Conservation (phyloP, 768 basidiomycete genomes). For the Megacollybia marginata region DNA sequence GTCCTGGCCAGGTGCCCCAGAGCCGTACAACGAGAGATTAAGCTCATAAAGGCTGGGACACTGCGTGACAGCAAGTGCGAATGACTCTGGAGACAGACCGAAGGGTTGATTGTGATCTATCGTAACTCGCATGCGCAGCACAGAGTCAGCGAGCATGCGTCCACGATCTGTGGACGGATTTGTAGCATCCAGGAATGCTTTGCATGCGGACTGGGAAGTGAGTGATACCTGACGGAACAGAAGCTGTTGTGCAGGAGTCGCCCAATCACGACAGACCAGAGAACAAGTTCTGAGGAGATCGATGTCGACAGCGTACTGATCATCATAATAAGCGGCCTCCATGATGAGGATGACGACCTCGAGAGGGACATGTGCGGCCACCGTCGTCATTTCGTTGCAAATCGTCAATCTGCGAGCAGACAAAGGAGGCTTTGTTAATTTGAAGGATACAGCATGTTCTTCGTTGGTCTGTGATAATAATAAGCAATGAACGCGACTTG, state of each 20-base stretch:
- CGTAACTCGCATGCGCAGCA: constrained; percentile 45
- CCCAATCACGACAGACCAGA: constrained; percentile 65
- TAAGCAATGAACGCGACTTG: not conserved
- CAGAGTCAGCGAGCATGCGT: constrained; percentile 42
- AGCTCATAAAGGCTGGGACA: constrained; percentile 57
- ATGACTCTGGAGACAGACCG: constrained; percentile 45
- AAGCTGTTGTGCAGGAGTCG: constrained; percentile 52
- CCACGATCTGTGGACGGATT: constrained; percentile 40
- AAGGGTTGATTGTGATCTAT: constrained; percentile 65
- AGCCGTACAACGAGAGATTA: constrained; percentile 53
- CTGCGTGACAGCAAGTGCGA: constrained; percentile 48
- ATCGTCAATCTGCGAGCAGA: not conserved
- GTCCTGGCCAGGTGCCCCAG: constrained; percentile 41
- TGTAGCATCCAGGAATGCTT: constrained; percentile 46
- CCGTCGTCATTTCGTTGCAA: not conserved
- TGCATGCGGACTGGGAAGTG: constrained; percentile 43
- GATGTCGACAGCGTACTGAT: constrained; percentile 26
- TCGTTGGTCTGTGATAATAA: not conserved
- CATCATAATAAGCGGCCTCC: constrained; percentile 42
- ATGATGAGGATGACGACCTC: constrained; percentile 60
- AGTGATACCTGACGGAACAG: constrained; percentile 55
- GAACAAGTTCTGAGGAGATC: constrained; percentile 45
- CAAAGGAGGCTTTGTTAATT: not conserved
- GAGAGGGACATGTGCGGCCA: constrained; percentile 36
- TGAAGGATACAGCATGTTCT: not conserved